These are phyloP conservation scores for Cyberlindnera maritima DNA, from an alignment of 805 yeast species.

Conservation along the genomic window DNA sequence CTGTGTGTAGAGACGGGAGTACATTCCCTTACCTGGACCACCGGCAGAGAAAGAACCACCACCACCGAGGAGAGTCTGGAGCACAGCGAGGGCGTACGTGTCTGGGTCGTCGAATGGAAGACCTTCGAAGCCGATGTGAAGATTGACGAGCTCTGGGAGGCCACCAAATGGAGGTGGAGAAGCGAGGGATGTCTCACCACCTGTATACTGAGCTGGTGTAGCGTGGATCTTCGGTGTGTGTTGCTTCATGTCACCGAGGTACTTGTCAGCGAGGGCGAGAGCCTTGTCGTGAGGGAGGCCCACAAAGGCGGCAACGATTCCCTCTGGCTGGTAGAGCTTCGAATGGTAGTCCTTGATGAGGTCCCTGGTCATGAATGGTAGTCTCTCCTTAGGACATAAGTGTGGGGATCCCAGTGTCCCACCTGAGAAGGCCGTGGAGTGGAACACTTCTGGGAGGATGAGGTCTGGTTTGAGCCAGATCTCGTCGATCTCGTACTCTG, in stretches of 20 bases:
- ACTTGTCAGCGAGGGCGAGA: conserved; percentile 53
- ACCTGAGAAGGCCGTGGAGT: conserved; percentile 70
- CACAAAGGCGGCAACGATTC: conserved; percentile 80
- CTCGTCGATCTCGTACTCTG: conserved; percentile 80
- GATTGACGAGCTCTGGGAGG: conserved; percentile 73
- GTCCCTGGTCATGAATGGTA: conserved; percentile 51
- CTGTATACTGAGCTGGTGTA: conserved; percentile 50
- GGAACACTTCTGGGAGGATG: conserved; percentile 86
- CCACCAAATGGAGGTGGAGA: conserved; percentile 43
- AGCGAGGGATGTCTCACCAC: conserved; percentile 56
- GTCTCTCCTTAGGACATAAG: conserved; percentile 70
- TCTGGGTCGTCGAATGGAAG: conserved; percentile 80
- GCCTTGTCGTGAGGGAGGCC: conserved; percentile 79
- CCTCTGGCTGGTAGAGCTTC: conserved; percentile 71
- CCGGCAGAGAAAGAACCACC: conserved; percentile 98
- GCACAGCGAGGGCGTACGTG: conserved; percentile 83
- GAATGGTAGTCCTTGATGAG: conserved; percentile 60
- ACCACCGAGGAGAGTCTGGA: conserved; percentile 91
- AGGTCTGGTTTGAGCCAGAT: conserved; percentile 80
- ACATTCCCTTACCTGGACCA: conserved; percentile 99
- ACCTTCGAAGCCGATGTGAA: conserved; percentile 88
- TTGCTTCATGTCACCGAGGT: conserved; percentile 61
- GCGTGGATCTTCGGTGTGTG: conserved; percentile 28
- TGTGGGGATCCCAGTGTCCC: conserved; percentile 85
- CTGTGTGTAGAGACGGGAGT: conserved; percentile 86